Conservation (phyloP, 2,329 filamentous ascomycete genomes). For the Apiospora rasikravindrae region DNA sequence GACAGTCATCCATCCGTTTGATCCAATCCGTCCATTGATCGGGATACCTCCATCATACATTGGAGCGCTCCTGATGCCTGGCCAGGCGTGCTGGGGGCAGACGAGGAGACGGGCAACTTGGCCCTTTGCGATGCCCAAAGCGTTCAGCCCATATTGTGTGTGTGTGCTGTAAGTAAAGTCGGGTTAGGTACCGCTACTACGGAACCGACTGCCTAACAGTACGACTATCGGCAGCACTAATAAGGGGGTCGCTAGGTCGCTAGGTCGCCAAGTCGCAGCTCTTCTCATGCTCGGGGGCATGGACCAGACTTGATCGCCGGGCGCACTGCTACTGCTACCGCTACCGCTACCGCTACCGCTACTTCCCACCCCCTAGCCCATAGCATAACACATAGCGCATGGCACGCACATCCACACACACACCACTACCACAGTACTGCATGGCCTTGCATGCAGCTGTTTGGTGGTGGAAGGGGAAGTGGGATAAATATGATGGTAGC, state of each 20-base stretch:
- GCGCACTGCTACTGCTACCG: neutral
- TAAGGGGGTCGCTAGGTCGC: neutral
- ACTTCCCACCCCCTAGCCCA: neutral
- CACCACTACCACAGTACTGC: neutral
- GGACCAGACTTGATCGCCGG: constrained; percentile 9
- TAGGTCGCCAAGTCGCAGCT: neutral
- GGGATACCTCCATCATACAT: neutral
- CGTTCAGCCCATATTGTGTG: neutral
- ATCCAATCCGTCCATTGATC: neutral
- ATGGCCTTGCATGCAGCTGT: neutral
- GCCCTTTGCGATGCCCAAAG: constrained; percentile 7
- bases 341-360: neutral
- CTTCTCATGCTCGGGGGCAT: neutral
- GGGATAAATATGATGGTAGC: neutral
- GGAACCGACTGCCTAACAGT: too few relatives aligned
- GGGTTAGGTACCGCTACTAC: too few relatives aligned
- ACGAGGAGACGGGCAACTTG: neutral
- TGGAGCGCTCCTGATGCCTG: neutral
- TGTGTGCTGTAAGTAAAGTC: too few relatives aligned
- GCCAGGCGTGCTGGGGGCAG: neutral
- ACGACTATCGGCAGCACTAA: neutral
- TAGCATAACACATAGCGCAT: neutral
- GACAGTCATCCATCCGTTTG: neutral
- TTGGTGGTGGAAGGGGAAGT: neutral
- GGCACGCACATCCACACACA: neutral